Evolutionary conservation across 2,329 filamentous ascomycete genomes (phyloP).

Genomic region (Ophiostoma australiae): DNA sequence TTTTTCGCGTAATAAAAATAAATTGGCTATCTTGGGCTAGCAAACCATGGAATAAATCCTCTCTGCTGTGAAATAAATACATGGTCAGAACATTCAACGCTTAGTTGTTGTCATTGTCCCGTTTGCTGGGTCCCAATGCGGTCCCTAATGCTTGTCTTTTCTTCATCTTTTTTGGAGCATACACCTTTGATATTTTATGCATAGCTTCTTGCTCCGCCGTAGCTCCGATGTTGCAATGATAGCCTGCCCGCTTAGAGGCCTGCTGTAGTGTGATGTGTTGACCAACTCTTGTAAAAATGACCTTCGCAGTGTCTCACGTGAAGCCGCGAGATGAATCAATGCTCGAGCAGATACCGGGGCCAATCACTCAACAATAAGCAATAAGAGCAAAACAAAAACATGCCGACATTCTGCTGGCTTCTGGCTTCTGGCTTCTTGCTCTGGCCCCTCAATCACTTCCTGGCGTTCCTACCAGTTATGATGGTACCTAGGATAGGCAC

Average conservation of each 20-base stretch:
- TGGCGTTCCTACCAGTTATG: neutral
- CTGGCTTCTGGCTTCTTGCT: neutral
- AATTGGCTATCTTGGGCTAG: neutral
- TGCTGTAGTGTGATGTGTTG: neutral
- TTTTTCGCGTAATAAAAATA: neutral
- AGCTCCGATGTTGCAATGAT: neutral
- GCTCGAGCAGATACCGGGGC: neutral
- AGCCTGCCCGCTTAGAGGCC: neutral
- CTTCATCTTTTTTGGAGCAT: neutral
- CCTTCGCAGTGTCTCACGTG: neutral
- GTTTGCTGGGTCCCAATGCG: neutral
- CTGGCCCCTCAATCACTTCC: neutral
- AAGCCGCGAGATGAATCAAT: neutral
- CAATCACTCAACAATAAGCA: neutral
- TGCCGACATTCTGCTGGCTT: neutral
- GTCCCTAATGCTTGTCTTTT: neutral
- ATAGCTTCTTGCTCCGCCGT: neutral
- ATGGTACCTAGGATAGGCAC: neutral
- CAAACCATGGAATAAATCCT: neutral
- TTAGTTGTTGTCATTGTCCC: neutral
- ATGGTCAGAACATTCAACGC: neutral
- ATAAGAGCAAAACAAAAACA: neutral
- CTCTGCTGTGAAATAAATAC: neutral
- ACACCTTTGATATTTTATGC: too few species aligned
- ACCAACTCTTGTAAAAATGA: neutral